Conservation (phyloP, 345 rosid species). For the Ceriops zippeliana region DNA sequence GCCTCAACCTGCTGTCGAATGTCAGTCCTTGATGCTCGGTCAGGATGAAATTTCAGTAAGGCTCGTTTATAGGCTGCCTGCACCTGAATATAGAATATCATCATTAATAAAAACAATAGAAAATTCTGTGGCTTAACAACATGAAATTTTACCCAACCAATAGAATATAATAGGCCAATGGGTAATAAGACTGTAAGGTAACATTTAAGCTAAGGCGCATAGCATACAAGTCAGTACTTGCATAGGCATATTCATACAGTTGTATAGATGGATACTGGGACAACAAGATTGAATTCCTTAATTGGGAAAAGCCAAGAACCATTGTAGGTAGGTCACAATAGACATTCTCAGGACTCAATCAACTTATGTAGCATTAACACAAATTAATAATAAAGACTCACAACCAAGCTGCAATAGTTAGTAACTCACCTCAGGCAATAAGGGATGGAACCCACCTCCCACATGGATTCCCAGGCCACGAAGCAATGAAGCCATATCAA, state of each 20-base stretch:
- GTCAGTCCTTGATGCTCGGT: conserved; percentile 66
- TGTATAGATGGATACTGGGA: too few species aligned
- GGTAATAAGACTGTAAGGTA: too few species aligned
- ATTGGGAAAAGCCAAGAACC: too few species aligned
- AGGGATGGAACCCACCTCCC: conserved; percentile 50
- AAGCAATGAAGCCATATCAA: conserved; percentile 71
- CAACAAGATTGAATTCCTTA: too few species aligned
- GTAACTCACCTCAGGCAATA: conserved; percentile 53
- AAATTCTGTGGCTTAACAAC: background rate
- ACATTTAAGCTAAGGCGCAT: too few species aligned
- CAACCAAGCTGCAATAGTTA: background rate
- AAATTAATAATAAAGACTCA: background rate
- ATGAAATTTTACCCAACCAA: too few species aligned
- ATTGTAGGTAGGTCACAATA: too few species aligned
- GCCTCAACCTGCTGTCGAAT: conserved; percentile 76
- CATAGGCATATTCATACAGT: too few species aligned
- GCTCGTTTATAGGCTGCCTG: conserved; percentile 73
- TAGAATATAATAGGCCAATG: too few species aligned
- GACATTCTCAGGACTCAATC: too few species aligned
- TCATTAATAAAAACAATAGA: background rate
- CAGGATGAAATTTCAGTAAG: conserved; percentile 74
- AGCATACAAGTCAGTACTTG: too few species aligned
- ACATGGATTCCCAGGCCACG: conserved; percentile 67
- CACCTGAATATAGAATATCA: conserved; percentile 41
- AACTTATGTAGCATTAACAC: background rate